A percentile compares a stretch with the other conserved stretches of the same genome.
These are phyloP conservation scores for Suillus americanus DNA, from an alignment of 768 basidiomycete species.

Conservation along the genomic window DNA sequence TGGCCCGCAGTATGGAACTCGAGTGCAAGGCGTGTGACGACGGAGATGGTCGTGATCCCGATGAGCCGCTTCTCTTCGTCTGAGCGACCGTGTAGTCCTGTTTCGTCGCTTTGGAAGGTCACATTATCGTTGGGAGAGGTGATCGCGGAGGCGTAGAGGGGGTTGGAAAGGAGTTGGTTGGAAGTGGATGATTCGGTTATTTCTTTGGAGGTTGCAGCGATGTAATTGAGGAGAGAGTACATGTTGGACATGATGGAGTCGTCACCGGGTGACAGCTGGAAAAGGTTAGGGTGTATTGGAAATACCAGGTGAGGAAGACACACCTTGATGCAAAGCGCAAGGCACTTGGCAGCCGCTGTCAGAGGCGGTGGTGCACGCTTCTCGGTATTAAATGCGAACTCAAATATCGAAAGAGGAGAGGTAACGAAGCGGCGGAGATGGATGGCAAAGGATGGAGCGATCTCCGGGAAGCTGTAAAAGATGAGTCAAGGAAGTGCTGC, in stretches of 20 bases:
- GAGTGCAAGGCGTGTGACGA: conserved; percentile 83
- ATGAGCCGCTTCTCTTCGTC: conserved; percentile 85
- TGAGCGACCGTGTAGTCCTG: conserved; percentile 62
- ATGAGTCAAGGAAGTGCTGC: not conserved
- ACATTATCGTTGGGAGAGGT: conserved; percentile 43
- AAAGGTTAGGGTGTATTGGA: conserved; percentile 8
- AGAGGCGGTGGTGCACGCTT: conserved; percentile 76
- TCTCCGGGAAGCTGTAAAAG: conserved; percentile 68
- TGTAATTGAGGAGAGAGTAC: conserved; percentile 94
- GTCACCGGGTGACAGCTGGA: conserved; percentile 78
- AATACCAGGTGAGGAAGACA: conserved; percentile 14
- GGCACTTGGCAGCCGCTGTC: conserved; percentile 83
- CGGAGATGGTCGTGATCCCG: conserved; percentile 88
- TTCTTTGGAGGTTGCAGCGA: conserved; percentile 82
- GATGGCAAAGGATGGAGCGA: conserved; percentile 69
- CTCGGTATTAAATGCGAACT: conserved; percentile 77
- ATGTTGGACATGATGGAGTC: conserved; percentile 92
- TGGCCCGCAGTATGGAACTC: conserved; percentile 60
- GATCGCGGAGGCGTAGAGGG: conserved; percentile 35
- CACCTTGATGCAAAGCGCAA: conserved; percentile 87
- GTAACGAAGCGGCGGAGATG: conserved; percentile 88
- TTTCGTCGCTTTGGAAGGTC: conserved; percentile 59
- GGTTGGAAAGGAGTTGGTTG: conserved; percentile 41
- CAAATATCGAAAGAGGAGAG: conserved; percentile 84
- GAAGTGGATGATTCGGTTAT: conserved; percentile 52